These are phyloP conservation scores for Naematelia aurantialba DNA, from an alignment of 768 basidiomycete species.

Conservation along the genomic window DNA sequence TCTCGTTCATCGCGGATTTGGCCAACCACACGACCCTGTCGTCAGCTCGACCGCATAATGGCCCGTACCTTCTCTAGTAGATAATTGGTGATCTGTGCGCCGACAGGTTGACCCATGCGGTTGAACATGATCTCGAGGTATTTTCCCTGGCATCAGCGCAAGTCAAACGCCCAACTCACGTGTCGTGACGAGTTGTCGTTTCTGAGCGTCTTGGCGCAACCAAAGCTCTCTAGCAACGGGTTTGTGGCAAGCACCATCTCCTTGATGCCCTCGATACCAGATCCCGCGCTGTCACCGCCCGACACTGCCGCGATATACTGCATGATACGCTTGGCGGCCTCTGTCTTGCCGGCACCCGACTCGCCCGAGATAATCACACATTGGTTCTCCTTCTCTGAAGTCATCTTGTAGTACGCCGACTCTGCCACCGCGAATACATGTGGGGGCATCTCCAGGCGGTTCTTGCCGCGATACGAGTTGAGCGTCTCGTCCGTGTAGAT, in stretches of 20 bases:
- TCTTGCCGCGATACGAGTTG: slow-evolving; percentile 86
- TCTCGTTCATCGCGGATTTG: slow-evolving; percentile 95
- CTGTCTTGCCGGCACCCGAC: slow-evolving; percentile 98
- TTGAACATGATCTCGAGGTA: slow-evolving; percentile 99
- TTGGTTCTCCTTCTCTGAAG: slow-evolving; percentile 97
- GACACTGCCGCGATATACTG: slow-evolving; percentile 98
- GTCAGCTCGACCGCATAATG: slow-evolving; percentile 9
- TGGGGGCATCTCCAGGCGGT: slow-evolving; percentile 93
- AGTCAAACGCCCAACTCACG: slow-evolving; percentile 59
- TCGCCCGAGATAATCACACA: slow-evolving; percentile 99
- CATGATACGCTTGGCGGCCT: slow-evolving; percentile 99
- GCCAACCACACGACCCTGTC: slow-evolving; percentile 67
- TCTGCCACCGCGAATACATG: slow-evolving; percentile 98
- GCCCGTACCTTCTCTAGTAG: slow-evolving; percentile 85
- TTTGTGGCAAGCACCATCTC: slow-evolving; percentile 99
- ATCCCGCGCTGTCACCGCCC: slow-evolving; percentile 59
- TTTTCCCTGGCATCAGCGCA: slow-evolving; percentile 67
- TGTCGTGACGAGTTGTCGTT: slow-evolving; percentile 99
- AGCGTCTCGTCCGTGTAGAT: slow-evolving; percentile 93
- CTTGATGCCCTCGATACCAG: slow-evolving; percentile 94
- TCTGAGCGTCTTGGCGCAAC: slow-evolving; percentile 95
- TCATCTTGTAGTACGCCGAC: slow-evolving; percentile 98
- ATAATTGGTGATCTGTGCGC: slow-evolving; percentile 98
- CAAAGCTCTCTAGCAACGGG: slow-evolving; percentile 93
- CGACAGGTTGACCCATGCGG: slow-evolving; percentile 81